Conservation (phyloP, 805 yeast genomes). For the Candida vartiovaarae region DNA sequence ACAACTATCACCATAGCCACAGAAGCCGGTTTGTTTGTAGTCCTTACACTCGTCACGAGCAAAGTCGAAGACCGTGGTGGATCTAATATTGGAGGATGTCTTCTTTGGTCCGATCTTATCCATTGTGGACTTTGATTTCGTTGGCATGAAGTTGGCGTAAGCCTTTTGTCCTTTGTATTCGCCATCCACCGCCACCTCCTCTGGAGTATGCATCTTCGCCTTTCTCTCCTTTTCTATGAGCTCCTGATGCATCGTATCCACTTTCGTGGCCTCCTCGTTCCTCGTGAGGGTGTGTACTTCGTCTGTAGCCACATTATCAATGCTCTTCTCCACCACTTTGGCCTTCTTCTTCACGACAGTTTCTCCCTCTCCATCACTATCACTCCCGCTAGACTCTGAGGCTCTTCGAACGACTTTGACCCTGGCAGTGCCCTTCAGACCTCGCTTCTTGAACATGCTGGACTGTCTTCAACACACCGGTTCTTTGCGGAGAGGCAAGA, state of each 20-base stretch:
- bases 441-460: constrained; percentile 35
- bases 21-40: constrained; percentile 82
- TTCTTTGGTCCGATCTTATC: constrained; percentile 32
- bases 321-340: background rate
- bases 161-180: constrained; percentile 24
- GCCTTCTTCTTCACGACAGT: constrained; percentile 5
- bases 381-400: constrained; percentile 8
- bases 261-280: constrained; percentile 22
- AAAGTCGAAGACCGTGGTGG: constrained; percentile 72
- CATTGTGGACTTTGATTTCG: constrained; percentile 12
- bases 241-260: constrained; percentile 18
- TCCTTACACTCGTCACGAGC: constrained; percentile 95
- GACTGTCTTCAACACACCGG: too few species aligned
- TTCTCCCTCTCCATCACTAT: constrained; percentile 4
- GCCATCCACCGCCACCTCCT: constrained; percentile 14
- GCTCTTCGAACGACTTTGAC: constrained; percentile 6
- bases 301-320: constrained; percentile 1
- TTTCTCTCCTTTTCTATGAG: constrained; percentile 12
- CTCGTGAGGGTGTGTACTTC: constrained; percentile 5
- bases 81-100: constrained; percentile 41
- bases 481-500: too few species aligned
- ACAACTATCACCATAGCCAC: constrained; percentile 97
- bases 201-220: constrained; percentile 5
- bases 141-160: constrained; percentile 22
- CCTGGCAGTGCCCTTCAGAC: constrained; percentile 15